A percentile compares a stretch with the other conserved stretches of the same genome.
Conservation (phyloP, 2,329 filamentous ascomycete genomes). For the Penicillium capsulatum region DNA sequence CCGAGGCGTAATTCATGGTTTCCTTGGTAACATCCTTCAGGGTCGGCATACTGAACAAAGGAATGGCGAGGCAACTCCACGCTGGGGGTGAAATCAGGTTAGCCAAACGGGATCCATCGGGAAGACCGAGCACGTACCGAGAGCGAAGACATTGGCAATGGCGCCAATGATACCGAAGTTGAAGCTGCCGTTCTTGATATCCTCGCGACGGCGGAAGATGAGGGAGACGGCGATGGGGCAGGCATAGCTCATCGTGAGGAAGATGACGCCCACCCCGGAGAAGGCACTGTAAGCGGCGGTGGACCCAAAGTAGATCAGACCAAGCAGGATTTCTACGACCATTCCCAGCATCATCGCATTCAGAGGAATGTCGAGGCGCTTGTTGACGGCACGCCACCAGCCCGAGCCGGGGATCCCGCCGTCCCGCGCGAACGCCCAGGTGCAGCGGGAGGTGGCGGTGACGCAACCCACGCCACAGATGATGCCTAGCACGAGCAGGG, state of each 20-base stretch:
- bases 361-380: conserved; percentile 62
- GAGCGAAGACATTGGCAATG: conserved; percentile 60
- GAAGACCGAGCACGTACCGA: conserved; percentile 49
- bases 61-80: conserved; percentile 65
- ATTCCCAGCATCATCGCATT: conserved; percentile 65
- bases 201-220: conserved; percentile 53
- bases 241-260: conserved; percentile 66
- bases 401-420: conserved; percentile 65
- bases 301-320: conserved; percentile 75
- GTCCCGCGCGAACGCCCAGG: conserved; percentile 69
- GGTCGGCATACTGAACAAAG: conserved; percentile 59
- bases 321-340: conserved; percentile 64
- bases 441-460: conserved; percentile 67
- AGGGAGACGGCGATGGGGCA: conserved; percentile 63
- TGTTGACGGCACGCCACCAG: conserved; percentile 62
- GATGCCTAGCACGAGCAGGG: conserved; percentile 65
- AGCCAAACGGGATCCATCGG: conserved; percentile 4
- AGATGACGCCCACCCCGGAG: conserved; percentile 74
- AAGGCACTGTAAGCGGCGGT: conserved; percentile 75
- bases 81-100: conserved; percentile 10
- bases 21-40: conserved; percentile 55
- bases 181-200: conserved; percentile 44
- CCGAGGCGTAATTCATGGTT: conserved; percentile 69
- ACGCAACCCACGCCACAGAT: conserved; percentile 67
- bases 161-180: conserved; percentile 59